Base-by-base conservation (phyloP, 1,284 basidiomycete species). In the Thelephora terrestris region DNA sequence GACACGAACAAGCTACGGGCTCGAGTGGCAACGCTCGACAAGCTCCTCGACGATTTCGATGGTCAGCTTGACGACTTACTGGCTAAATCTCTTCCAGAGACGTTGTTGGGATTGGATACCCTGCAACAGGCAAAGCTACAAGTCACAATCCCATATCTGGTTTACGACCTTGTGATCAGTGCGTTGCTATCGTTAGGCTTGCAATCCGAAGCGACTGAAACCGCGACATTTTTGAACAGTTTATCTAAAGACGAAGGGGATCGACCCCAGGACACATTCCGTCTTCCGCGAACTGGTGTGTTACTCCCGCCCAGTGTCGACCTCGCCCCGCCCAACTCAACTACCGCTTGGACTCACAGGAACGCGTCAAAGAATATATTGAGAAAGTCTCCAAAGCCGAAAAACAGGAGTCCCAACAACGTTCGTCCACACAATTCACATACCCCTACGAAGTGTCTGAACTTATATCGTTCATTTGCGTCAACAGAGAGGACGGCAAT, bases 141-240 rank as follows among this genome's bases (percentile, higher is more conserved):
- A 52, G 79, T 81, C 5, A 68, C 78, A 32, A 60, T 89, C 25
- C 82, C 85, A 10, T 90, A 91, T 62, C 68, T 87, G n/a, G 71
- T 85, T 3, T 87, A 91, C 56, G 86, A 89, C 62, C 71, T 91
- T 16, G 68, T 88, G n/a, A 90, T 88, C 66, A 81, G 88, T 88
- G 53, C 52, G 78, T 69, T n/a, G n/a, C n/a, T 1, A 34, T 43
- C 20, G 38, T 38, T 51, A 2, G 24, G 23, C 37, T 47, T 32
- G 51, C 23, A 20, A 24, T 45, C 12, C 27, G 24, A 48, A 52
- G 14, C 45, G 42, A 24, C 29, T 47, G 43, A 34, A 34, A 34
- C 27, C 17, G 32, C 42, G 40, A 52, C 29, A 40, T 32, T 10
- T 40, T 23, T 7, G 6, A 25, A 10, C 52, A 90, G 87, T 89